Evolutionary conservation across 345 rosid genomes (phyloP).

Genomic region (Pistacia vera): DNA sequence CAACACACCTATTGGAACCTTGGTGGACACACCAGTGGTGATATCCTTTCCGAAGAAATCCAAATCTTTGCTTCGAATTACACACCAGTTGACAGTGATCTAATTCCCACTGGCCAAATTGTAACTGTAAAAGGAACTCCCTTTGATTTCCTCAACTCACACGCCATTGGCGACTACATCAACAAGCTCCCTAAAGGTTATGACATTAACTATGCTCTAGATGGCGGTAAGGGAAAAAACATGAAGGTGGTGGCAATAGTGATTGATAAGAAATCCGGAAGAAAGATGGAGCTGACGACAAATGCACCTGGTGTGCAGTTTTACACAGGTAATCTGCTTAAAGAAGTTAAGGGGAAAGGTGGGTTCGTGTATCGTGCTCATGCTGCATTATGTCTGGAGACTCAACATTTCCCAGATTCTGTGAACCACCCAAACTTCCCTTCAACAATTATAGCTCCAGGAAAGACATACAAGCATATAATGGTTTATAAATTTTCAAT

Average conservation of each 20-base stretch:
- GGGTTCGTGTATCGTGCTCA: constrained; percentile 59
- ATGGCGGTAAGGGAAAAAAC: constrained; percentile 25
- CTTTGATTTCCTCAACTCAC: constrained; percentile 65
- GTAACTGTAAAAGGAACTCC: constrained; percentile 71
- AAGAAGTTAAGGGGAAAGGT: constrained; percentile 64
- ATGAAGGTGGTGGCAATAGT: constrained; percentile 62
- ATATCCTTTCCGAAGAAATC: constrained; percentile 65
- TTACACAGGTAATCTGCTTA: constrained; percentile 61
- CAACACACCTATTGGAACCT: constrained; percentile 92
- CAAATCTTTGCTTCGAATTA: constrained; percentile 64
- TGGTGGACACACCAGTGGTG: constrained; percentile 73
- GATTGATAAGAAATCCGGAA: constrained; percentile 61
- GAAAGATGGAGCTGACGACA: constrained; percentile 63
- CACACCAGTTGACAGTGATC: constrained; percentile 57
- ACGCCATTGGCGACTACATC: constrained; percentile 53
- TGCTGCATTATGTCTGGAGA: constrained; percentile 81
- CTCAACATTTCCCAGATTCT: constrained; percentile 77
- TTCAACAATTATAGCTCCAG: constrained; percentile 59
- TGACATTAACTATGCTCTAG: constrained; percentile 76
- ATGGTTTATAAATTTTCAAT: constrained; percentile 65
- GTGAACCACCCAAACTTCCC: constrained; percentile 81
- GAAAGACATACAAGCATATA: constrained; percentile 56
- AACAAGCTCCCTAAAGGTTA: constrained; percentile 60
- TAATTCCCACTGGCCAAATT: constrained; percentile 78
- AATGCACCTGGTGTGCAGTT: constrained; percentile 83